These are phyloP conservation scores for Trifolium pratense DNA, from an alignment of 306 rosid genomes.

Conservation along the genomic window DNA sequence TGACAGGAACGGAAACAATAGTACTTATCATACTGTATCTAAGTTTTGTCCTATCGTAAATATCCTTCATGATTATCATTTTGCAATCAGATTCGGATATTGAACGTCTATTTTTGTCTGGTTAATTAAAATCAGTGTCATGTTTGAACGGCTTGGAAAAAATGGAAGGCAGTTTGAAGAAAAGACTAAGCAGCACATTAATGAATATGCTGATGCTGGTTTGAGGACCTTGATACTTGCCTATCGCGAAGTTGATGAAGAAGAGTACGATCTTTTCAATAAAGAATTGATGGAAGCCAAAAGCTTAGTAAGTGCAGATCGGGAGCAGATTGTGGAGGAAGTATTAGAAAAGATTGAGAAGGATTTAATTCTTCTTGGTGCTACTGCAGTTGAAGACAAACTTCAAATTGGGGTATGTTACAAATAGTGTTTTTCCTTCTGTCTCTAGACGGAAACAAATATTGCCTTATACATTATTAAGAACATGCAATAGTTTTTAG, in stretches of 20 bases:
- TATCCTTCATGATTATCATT: neutral
- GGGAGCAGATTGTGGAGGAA: conserved; percentile 42
- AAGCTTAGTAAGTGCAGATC: conserved; percentile 39
- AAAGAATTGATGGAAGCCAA: conserved; percentile 42
- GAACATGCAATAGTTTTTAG: neutral
- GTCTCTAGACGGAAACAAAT: neutral
- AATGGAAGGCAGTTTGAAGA: conserved; percentile 46
- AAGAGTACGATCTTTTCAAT: conserved; percentile 37
- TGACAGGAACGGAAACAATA: too few relatives aligned
- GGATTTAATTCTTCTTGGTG: conserved; percentile 47
- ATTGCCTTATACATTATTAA: neutral
- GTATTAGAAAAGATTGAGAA: conserved; percentile 42
- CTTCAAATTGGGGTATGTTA: conserved; percentile 49
- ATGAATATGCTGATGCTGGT: conserved; percentile 48
- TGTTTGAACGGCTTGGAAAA: conserved; percentile 45
- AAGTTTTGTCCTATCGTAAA: neutral
- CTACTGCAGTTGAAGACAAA: conserved; percentile 51
- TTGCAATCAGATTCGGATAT: neutral
- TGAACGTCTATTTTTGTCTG: conserved; percentile 2
- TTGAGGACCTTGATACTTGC: conserved; percentile 48
- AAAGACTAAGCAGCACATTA: conserved; percentile 49
- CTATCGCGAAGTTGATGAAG: conserved; percentile 41
- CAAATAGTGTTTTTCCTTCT: neutral
- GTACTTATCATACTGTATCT: too few relatives aligned
- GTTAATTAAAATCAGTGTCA: conserved; percentile 39